Percentiles rank a stretch among this genome's conserved stretches.
These are phyloP conservation scores for Hypoxylon sp. DNA, from an alignment of 2,329 filamentous ascomycete species.

Conservation along the genomic window DNA sequence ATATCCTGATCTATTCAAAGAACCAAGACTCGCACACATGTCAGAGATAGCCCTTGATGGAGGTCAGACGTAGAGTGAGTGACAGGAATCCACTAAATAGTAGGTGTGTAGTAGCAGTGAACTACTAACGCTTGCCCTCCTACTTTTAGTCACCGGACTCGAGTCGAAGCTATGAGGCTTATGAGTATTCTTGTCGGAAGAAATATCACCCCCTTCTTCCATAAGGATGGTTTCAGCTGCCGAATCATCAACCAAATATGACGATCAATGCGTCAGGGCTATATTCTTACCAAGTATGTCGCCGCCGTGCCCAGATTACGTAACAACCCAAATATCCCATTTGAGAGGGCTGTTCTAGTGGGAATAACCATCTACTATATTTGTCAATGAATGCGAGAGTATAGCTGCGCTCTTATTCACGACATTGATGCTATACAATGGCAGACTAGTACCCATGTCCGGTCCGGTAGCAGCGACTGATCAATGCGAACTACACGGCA, in stretches of 20 bases:
- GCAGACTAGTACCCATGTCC: not conserved
- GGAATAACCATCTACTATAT: not conserved
- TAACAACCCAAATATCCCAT: not conserved
- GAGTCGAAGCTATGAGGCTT: too few species aligned
- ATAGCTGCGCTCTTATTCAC: not conserved
- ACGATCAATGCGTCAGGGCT: not conserved
- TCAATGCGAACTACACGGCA: not conserved
- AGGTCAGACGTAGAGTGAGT: too few species aligned
- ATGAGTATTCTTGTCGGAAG: too few species aligned
- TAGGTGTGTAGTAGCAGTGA: too few species aligned
- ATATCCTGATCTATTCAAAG: too few species aligned
- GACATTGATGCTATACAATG: not conserved
- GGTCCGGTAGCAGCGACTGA: not conserved
- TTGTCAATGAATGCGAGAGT: not conserved
- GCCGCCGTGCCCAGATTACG: not conserved
- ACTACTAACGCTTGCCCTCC: too few species aligned
- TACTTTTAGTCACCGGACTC: too few species aligned
- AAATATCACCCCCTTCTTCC: too few species aligned
- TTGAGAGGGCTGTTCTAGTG: not conserved
- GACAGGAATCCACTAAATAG: too few species aligned
- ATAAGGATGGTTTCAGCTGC: not conserved
- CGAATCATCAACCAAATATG: not conserved
- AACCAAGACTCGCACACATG: too few species aligned
- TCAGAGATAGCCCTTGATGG: too few species aligned
- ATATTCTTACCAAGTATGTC: not conserved